phyloP scores from a whole-genome alignment of 768 basidiomycete species.

The Leccinum truebloodii region DNA sequence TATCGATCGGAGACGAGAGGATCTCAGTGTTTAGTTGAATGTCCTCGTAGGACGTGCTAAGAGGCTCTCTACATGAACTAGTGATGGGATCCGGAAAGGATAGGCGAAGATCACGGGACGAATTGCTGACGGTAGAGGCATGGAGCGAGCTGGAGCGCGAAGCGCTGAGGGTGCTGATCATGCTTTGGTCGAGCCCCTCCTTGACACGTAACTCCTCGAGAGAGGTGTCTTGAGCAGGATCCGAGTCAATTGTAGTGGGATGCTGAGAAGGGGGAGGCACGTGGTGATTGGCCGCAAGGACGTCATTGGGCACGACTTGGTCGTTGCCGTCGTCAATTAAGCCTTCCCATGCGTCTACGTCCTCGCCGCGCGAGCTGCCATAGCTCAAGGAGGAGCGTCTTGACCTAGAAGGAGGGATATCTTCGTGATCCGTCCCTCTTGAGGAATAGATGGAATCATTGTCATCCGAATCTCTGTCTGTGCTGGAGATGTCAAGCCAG shows the following conservation, averaged over 20 bases:
- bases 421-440: slow-evolving; percentile 62
- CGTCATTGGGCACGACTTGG: slow-evolving; percentile 38
- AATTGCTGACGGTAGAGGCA: slow-evolving; percentile 54
- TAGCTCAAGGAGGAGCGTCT: slow-evolving; percentile 69
- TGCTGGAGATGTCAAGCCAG: slow-evolving; percentile 78
- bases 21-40: slow-evolving; percentile 42
- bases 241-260: slow-evolving; percentile 29
- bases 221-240: slow-evolving; percentile 36
- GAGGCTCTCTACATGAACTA: slow-evolving; percentile 62
- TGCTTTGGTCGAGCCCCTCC: slow-evolving; percentile 79
- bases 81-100: slow-evolving; percentile 85
- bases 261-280: slow-evolving; percentile 20
- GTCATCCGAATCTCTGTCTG: slow-evolving; percentile 64
- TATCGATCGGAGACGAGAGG: slow-evolving; percentile 21
- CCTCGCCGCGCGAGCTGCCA: slow-evolving; percentile 66
- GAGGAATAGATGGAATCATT: slow-evolving; percentile 63
- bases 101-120: slow-evolving; percentile 72
- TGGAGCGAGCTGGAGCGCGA: slow-evolving; percentile 67
- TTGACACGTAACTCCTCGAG: slow-evolving; percentile 69
- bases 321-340: slow-evolving; percentile 64
- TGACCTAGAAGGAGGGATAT: slow-evolving; percentile 54
- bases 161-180: slow-evolving; percentile 75
- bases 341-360: slow-evolving; percentile 79
- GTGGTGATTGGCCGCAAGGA: slow-evolving; percentile 25
- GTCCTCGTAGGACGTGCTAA: slow-evolving; percentile 58